A percentile compares a stretch with the other conserved stretches of the same genome.
Conservation (phyloP, 1,284 basidiomycete species). For the Trichosporon inkin region DNA sequence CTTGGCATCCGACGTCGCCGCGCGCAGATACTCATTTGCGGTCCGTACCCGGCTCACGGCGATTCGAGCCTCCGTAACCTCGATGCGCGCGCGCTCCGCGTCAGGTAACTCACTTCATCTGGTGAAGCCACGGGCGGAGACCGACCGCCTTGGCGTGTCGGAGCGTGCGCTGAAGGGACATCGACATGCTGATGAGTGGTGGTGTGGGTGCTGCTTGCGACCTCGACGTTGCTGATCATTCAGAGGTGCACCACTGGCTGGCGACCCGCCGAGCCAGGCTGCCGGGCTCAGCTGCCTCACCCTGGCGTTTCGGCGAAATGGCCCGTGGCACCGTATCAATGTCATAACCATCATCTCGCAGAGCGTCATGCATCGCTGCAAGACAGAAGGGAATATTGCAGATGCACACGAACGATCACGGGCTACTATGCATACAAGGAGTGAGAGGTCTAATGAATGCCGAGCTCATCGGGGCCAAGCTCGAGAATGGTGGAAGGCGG, state of each 20-base stretch:
- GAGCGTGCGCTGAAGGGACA: slow-evolving; percentile 70
- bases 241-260: slow-evolving; percentile 7
- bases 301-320: slow-evolving; percentile 8
- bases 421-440: slow-evolving; percentile 9
- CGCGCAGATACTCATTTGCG: no score
- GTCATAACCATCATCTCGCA: neutral
- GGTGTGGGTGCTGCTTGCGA: slow-evolving; percentile 5
- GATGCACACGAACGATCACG: neutral
- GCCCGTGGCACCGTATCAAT: neutral
- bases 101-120: slow-evolving; percentile 50
- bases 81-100: neutral
- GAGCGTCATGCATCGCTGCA: no score
- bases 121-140: slow-evolving; percentile 74
- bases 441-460: neutral
- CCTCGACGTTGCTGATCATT: neutral
- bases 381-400: neutral
- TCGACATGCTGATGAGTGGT: slow-evolving; percentile 52
- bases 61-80: neutral
- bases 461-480: slow-evolving; percentile 5
- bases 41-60: no score
- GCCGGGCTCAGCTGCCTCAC: neutral
- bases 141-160: slow-evolving; percentile 70
- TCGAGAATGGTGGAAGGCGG: slow-evolving; percentile 15
- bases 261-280: neutral
- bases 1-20: neutral